Percentiles rank a stretch among this genome's conserved stretches.
These are phyloP conservation scores for Lasiodiplodia sp. DNA, from an alignment of 2,329 filamentous ascomycete genomes.

Conservation along the genomic window DNA sequence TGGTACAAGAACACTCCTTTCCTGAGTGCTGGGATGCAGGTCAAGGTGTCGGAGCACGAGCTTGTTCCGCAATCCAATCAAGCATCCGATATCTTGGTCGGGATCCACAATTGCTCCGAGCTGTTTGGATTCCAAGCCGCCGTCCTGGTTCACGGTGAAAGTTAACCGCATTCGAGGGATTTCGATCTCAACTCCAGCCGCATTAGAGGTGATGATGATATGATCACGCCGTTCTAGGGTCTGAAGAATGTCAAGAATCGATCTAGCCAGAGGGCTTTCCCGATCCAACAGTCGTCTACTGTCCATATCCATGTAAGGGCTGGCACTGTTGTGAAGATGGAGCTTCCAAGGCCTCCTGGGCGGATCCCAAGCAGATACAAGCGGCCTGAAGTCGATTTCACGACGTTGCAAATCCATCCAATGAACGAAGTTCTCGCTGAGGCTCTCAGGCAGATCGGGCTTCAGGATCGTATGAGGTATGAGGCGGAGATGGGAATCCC, in stretches of 20 bases:
- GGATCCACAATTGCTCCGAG: constrained; percentile 55
- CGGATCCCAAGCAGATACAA: constrained; percentile 36
- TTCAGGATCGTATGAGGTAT: constrained; percentile 45
- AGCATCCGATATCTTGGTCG: constrained; percentile 13
- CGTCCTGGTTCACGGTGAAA: constrained; percentile 50
- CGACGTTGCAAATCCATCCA: constrained; percentile 33
- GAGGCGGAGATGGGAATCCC: constrained; percentile 37
- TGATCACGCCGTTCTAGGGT: not conserved
- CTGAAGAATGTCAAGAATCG: not conserved
- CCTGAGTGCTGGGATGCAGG: not conserved
- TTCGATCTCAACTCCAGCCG: constrained; percentile 40
- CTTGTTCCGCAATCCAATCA: constrained; percentile 55
- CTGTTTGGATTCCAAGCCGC: constrained; percentile 50
- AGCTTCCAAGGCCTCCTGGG: not conserved
- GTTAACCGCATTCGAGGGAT: constrained; percentile 58
- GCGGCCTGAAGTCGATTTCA: constrained; percentile 45
- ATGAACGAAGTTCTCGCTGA: constrained; percentile 37
- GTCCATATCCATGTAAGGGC: constrained; percentile 4
- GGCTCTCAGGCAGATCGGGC: constrained; percentile 41
- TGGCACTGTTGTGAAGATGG: not conserved
- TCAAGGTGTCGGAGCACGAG: constrained; percentile 52
- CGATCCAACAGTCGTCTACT: constrained; percentile 30
- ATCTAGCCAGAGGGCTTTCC: not conserved
- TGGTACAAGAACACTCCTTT: constrained; percentile 28
- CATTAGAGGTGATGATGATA: not conserved